Evolutionary conservation across 495 filamentous ascomycete species (phyloP).

Genomic region (Penicillium soppii): DNA sequence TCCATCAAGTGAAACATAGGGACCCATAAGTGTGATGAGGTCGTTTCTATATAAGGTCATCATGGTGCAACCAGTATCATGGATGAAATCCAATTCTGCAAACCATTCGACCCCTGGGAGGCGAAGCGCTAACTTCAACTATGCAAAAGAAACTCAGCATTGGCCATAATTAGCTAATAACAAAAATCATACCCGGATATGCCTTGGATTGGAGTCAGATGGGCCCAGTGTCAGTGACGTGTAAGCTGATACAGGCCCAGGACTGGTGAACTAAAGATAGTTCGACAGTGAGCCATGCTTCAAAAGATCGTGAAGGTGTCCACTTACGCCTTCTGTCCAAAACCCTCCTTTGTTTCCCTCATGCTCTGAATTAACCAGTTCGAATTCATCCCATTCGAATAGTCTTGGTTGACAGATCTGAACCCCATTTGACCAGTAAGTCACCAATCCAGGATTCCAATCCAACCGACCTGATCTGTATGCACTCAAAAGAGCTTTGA

Average conservation of each 20-base stretch:
- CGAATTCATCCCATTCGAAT: conserved; percentile 11
- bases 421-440: conserved; percentile 8
- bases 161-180: too few species aligned
- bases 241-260: background rate
- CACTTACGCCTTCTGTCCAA: background rate
- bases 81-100: background rate
- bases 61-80: background rate
- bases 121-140: background rate
- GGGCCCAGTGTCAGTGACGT: background rate
- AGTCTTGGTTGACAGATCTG: background rate
- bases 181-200: background rate
- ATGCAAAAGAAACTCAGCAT: background rate
- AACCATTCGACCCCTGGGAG: background rate
- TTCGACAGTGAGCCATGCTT: background rate
- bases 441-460: background rate
- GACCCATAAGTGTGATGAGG: background rate
- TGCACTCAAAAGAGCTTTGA: background rate
- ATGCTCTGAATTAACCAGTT: background rate
- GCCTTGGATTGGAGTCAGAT: too few species aligned
- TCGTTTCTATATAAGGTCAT: background rate
- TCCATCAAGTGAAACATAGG: background rate
- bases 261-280: background rate
- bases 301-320: background rate
- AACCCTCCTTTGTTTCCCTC: background rate
- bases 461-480: background rate